Percentiles rank a stretch among this genome's conserved stretches.
Evolutionary conservation across 1,284 basidiomycete species (phyloP).

Genomic region (Limonomyces culmigenus): DNA sequence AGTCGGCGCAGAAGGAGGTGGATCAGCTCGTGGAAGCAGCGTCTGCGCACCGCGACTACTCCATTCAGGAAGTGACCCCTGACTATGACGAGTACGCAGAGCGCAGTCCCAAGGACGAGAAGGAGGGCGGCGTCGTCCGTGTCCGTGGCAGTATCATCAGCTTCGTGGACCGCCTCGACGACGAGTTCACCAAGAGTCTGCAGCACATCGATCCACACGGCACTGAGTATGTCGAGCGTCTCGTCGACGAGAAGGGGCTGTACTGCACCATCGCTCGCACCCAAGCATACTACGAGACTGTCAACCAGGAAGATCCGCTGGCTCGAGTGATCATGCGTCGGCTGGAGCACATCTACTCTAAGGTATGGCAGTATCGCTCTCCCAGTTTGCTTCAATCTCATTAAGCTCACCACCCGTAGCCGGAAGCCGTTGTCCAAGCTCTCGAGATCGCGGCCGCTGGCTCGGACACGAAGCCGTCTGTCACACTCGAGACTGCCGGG

Average conservation of each 20-base stretch:
- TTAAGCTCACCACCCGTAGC: slow-evolving; percentile 28
- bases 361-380: slow-evolving; percentile 32
- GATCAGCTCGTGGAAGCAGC: slow-evolving; percentile 77
- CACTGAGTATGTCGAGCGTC: slow-evolving; percentile 91
- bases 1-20: slow-evolving; percentile 74
- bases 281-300: slow-evolving; percentile 82
- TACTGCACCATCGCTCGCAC: slow-evolving; percentile 89
- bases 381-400: slow-evolving; percentile 1
- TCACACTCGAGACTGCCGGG: slow-evolving; percentile 36
- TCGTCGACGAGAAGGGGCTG: slow-evolving; percentile 89
- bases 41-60: slow-evolving; percentile 53
- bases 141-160: slow-evolving; percentile 88
- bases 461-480: slow-evolving; percentile 39
- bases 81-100: slow-evolving; percentile 92
- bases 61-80: slow-evolving; percentile 74
- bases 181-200: slow-evolving; percentile 95
- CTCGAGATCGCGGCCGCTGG: slow-evolving; percentile 57
- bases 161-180: slow-evolving; percentile 92
- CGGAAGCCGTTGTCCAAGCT: slow-evolving; percentile 83
- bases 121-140: slow-evolving; percentile 49
- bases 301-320: slow-evolving; percentile 60
- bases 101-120: slow-evolving; percentile 62
- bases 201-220: slow-evolving; percentile 99
- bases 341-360: slow-evolving; percentile 96
- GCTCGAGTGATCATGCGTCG: slow-evolving; percentile 87